Percentiles rank a stretch among this genome's conserved stretches.
phyloP scores from a whole-genome alignment of 2,329 filamentous ascomycete species.

The Fusarium sp. region DNA sequence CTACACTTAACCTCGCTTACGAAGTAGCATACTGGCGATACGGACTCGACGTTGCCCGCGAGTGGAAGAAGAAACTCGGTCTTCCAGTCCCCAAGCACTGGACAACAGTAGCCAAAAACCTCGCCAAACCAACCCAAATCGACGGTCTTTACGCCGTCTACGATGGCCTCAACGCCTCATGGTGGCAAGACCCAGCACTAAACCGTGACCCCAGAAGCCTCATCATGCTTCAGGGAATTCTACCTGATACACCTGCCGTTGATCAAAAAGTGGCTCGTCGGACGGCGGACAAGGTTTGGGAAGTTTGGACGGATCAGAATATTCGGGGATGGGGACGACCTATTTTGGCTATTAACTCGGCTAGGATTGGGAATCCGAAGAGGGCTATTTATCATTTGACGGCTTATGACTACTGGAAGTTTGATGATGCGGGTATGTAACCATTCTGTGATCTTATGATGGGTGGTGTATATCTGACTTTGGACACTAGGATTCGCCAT shows the following conservation, averaged over 20 bases:
- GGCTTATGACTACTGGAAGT: constrained; percentile 56
- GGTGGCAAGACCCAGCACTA: constrained; percentile 55
- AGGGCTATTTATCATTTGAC: constrained; percentile 57
- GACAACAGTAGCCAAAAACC: constrained; percentile 61
- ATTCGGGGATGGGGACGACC: constrained; percentile 62
- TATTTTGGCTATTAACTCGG: constrained; percentile 60
- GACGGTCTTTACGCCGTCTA: constrained; percentile 67
- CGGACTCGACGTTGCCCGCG: constrained; percentile 64
- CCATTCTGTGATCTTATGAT: fast-evolving
- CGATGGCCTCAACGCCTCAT: constrained; percentile 61
- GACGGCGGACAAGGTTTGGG: constrained; percentile 55
- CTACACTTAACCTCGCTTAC: constrained; percentile 69
- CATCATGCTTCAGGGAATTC: constrained; percentile 58
- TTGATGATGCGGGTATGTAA: constrained; percentile 53
- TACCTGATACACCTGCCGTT: constrained; percentile 55
- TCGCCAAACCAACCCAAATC: constrained; percentile 64
- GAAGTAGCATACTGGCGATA: constrained; percentile 73
- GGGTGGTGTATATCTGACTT: background rate
- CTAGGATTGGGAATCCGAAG: constrained; percentile 56
- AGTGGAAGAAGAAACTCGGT: constrained; percentile 64
- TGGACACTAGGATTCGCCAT: constrained; percentile 42
- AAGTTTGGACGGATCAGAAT: constrained; percentile 56
- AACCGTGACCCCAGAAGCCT: constrained; percentile 59
- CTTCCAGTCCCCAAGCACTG: constrained; percentile 59
- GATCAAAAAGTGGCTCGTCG: constrained; percentile 50